These are phyloP conservation scores for Dothideomycetes sp. DNA, from an alignment of 2,329 filamentous ascomycete species.

Conservation along the genomic window DNA sequence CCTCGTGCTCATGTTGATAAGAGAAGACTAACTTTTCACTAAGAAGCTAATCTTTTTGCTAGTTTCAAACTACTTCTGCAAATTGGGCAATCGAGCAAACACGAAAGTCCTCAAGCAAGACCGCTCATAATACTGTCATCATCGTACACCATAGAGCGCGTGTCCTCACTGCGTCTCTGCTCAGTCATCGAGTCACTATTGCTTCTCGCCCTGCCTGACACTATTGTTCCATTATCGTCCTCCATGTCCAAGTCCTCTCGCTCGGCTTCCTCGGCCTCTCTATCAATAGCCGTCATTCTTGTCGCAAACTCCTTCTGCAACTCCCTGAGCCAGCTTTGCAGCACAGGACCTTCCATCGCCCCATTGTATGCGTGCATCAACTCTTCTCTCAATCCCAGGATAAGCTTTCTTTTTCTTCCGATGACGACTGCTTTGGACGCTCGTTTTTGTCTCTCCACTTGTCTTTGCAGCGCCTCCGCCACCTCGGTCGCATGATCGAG, in stretches of 20 bases:
- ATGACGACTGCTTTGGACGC: slow-evolving; percentile 50
- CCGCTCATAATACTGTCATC: slow-evolving; percentile 2
- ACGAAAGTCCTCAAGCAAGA: neutral
- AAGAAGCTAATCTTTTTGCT: too few relatives aligned
- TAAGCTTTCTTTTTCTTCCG: slow-evolving; percentile 58
- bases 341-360: slow-evolving; percentile 52
- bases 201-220: neutral
- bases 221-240: neutral
- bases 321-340: slow-evolving; percentile 55
- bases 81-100: too few relatives aligned
- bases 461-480: slow-evolving; percentile 50
- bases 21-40: too few relatives aligned
- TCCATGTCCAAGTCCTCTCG: neutral
- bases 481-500: slow-evolving; percentile 60
- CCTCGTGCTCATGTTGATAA: too few relatives aligned
- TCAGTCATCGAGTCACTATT: neutral
- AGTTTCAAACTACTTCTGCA: too few relatives aligned
- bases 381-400: slow-evolving; percentile 64
- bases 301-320: slow-evolving; percentile 67
- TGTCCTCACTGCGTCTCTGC: neutral
- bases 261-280: slow-evolving; percentile 23
- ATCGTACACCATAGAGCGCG: neutral
- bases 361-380: slow-evolving; percentile 59
- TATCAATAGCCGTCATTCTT: slow-evolving; percentile 59
- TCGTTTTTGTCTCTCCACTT: slow-evolving; percentile 43